Evolutionary conservation across 148 eudicot species (phyloP), one percentile per base, ranked within the genome.

Genomic region (Suaeda aralocaspica): DNA sequence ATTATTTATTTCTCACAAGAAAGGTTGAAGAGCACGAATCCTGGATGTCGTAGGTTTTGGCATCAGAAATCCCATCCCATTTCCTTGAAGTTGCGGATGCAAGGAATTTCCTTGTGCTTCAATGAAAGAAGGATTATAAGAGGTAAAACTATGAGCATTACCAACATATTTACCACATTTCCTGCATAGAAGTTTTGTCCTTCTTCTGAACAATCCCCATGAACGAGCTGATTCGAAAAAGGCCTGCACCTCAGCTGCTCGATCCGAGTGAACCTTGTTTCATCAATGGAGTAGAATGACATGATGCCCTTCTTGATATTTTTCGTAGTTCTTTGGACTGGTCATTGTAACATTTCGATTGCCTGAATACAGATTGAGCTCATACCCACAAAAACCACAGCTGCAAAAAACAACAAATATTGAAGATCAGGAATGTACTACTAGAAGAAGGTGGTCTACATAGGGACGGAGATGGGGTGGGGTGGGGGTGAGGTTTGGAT

Each of bases 381-480:
- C 87, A 66, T 84, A 89, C 64, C 97, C 97, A 76, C 92, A 92
- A 25, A 82, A 72, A 53, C 97, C 95, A 75, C 97, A 91, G 70
- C 97, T 91, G 84, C 85, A 79, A 69, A 12, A 48, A 25, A 29
- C 8, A 24, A 44, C 29, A 25, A 34, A n/a, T 15, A 2, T 7
- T 13, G 15, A 64, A 41, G 29, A 19, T 34, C 11, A 44, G 28
- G 1, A 26, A 59, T n/a, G 8, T n/a, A 26, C 9, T 10, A 13
- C n/a, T n/a, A 25, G 31, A 46, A 45, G 18, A 22, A 1, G 55
- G 8, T 36, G 41, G n/a, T n/a, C n/a, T 36, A n/a, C n/a, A 36
- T 36, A 36, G 41, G 41, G 41, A n/a, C n/a, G n/a, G 51, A 57
- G 41, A 24, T 18, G 44, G 44, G 61, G 9, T 46, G 33, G 36